phyloP scores from a whole-genome alignment of 495 filamentous ascomycete species.

The Podospora didyma region DNA sequence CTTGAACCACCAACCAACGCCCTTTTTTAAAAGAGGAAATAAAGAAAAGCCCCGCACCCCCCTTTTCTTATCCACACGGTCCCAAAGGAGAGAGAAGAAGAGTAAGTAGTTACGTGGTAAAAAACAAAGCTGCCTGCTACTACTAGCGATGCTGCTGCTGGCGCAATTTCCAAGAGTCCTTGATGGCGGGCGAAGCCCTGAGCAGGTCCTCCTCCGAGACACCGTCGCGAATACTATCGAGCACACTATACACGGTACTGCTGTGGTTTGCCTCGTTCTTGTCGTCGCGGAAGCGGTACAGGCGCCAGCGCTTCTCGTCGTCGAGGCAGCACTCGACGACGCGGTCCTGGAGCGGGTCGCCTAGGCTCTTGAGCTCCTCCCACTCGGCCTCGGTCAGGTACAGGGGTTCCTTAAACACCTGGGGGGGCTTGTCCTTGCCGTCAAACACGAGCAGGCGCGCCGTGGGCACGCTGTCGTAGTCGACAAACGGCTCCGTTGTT shows the following conservation, averaged over 20 bases:
- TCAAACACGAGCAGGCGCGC: slow-evolving; percentile 47
- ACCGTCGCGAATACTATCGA: slow-evolving; percentile 78
- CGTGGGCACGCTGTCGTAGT: slow-evolving; percentile 52
- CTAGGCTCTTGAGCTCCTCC: slow-evolving; percentile 69
- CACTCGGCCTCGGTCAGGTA: slow-evolving; percentile 72
- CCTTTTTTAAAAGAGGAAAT: no score
- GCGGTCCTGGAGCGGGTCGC: slow-evolving; percentile 69
- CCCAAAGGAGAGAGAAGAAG: no score
- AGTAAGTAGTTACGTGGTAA: no score
- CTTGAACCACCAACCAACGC: no score
- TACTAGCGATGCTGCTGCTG: slow-evolving; percentile 16
- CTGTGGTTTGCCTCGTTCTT: slow-evolving; percentile 89
- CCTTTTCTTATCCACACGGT: no score
- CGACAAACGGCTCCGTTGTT: slow-evolving; percentile 47
- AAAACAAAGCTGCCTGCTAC: no score
- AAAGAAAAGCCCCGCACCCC: no score
- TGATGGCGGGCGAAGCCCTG: slow-evolving; percentile 58
- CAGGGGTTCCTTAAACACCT: slow-evolving; percentile 56
- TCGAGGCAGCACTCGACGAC: slow-evolving; percentile 89
- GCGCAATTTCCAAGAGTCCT: slow-evolving; percentile 65
- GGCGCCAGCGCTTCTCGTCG: slow-evolving; percentile 67
- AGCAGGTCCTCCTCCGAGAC: slow-evolving; percentile 54
- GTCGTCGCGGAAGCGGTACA: slow-evolving; percentile 83
- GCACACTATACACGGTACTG: slow-evolving; percentile 69
- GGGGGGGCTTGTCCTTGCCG: slow-evolving; percentile 51